A percentile compares a stretch with the other conserved stretches of the same genome.
Conservation (phyloP, 1,284 basidiomycete species). For the Wolfiporia cocos region DNA sequence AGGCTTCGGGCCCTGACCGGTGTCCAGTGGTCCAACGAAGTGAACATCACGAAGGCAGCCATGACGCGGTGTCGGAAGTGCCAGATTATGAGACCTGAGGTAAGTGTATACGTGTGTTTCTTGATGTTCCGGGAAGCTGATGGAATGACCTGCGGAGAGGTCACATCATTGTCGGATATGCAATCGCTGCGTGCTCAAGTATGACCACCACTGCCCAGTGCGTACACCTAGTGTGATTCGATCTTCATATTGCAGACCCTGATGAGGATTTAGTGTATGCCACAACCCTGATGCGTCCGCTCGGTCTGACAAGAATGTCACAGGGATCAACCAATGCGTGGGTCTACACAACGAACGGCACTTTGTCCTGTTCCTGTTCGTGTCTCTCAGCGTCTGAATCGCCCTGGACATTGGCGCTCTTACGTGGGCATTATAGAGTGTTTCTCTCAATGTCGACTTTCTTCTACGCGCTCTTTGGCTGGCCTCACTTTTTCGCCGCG, state of each 20-base stretch:
- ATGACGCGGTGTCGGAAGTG: slow-evolving; percentile 67
- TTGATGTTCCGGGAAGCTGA: neutral
- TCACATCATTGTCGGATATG: slow-evolving; percentile 95
- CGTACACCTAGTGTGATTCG: slow-evolving; percentile 21
- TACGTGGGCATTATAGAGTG: slow-evolving; percentile 38
- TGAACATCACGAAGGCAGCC: slow-evolving; percentile 45
- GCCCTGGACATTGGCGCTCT: too few species aligned
- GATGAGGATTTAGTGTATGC: slow-evolving; percentile 31
- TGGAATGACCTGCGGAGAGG: slow-evolving; percentile 47
- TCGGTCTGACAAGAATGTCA: slow-evolving; percentile 5
- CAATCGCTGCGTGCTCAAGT: slow-evolving; percentile 88
- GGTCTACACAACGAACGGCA: slow-evolving; percentile 94
- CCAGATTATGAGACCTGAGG: slow-evolving; percentile 74
- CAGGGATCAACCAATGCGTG: slow-evolving; percentile 97
- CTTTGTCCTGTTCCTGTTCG: slow-evolving; percentile 91
- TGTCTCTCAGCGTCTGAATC: too few species aligned
- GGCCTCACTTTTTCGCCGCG: slow-evolving; percentile 46
- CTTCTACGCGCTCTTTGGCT: slow-evolving; percentile 55
- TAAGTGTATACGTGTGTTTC: slow-evolving; percentile 30
- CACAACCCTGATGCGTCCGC: neutral
- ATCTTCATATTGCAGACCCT: slow-evolving; percentile 3
- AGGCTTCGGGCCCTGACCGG: slow-evolving; percentile 27
- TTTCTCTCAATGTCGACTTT: slow-evolving; percentile 66
- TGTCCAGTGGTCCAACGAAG: slow-evolving; percentile 34
- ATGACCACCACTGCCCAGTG: slow-evolving; percentile 93